Evolutionary conservation across 352 stramenopile genomes (phyloP).

Genomic region (Phytophthora foliorum): DNA sequence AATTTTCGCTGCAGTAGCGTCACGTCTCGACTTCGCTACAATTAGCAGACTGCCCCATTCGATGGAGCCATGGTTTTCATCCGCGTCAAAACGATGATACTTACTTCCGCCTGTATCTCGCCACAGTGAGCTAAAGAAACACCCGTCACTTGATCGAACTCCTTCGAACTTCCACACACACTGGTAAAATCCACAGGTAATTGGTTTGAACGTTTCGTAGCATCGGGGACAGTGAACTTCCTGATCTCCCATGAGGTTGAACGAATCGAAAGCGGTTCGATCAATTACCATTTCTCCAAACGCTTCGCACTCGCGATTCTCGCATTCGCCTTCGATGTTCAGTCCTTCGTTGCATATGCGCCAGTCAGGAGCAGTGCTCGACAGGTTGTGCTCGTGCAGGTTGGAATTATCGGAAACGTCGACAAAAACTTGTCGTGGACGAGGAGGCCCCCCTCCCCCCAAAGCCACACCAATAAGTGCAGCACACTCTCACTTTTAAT

Average conservation of each 20-base stretch:
- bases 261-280: constrained; percentile 1
- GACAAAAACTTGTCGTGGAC: not conserved
- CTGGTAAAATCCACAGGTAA: constrained; percentile 38
- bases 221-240: constrained; percentile 24
- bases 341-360: constrained; percentile 20
- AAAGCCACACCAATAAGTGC: not conserved
- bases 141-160: not conserved
- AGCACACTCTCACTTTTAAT: not conserved
- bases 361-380: constrained; percentile 15
- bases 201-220: constrained; percentile 1
- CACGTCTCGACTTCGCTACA: constrained; percentile 7
- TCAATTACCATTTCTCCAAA: constrained; percentile 29
- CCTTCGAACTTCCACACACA: constrained; percentile 44
- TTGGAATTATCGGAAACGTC: constrained; percentile 1
- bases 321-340: constrained; percentile 39
- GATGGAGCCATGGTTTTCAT: constrained; percentile 23
- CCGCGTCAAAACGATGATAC: constrained; percentile 34
- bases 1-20: not conserved
- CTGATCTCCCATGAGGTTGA: constrained; percentile 28
- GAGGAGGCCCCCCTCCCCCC: not conserved
- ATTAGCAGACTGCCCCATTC: constrained; percentile 31
- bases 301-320: constrained; percentile 6
- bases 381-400: constrained; percentile 6
- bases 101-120: constrained; percentile 4
- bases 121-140: constrained; percentile 41